Percentiles rank a stretch among this genome's conserved stretches.
Evolutionary conservation across 2,329 filamentous ascomycete species (phyloP).

Genomic region (Fusarium nygamai): DNA sequence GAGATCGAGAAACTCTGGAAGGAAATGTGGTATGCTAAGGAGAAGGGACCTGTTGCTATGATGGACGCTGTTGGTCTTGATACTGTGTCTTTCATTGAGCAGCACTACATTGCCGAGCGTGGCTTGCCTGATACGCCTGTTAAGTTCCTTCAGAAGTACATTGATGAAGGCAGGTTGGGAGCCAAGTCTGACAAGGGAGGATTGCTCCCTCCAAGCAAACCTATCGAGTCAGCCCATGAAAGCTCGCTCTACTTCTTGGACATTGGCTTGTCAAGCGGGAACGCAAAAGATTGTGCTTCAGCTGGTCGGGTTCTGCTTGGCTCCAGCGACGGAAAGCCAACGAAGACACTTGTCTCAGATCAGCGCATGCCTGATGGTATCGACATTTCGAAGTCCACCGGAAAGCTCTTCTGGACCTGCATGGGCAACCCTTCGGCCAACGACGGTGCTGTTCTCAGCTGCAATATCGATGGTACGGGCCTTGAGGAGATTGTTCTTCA

Average conservation of each 20-base stretch:
- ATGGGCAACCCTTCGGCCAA: background rate
- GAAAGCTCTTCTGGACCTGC: background rate
- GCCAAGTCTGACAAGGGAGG: slow-evolving; percentile 6
- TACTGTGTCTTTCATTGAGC: slow-evolving; percentile 10
- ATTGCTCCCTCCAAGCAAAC: background rate
- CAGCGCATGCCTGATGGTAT: slow-evolving; percentile 3
- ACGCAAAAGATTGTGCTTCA: background rate
- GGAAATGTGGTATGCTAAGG: slow-evolving; percentile 4
- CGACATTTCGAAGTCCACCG: background rate
- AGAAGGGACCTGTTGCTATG: background rate
- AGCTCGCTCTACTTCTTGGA: background rate
- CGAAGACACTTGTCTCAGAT: background rate
- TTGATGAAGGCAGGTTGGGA: background rate
- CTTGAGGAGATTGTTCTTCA: background rate
- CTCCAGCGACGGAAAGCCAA: rapidly evolving
- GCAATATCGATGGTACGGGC: background rate
- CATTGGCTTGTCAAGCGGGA: rapidly evolving
- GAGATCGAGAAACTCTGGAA: slow-evolving; percentile 5
- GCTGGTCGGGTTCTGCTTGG: background rate
- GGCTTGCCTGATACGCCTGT: background rate
- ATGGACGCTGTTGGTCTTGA: slow-evolving; percentile 15
- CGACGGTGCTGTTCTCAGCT: background rate
- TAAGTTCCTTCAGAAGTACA: slow-evolving; percentile 6
- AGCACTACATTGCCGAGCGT: slow-evolving; percentile 7
- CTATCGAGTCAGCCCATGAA: rapidly evolving